Evolutionary conservation across 2,329 filamentous ascomycete genomes (phyloP), one percentile per base, ranked within the genome.

Genomic region (Metarhizium humberi): DNA sequence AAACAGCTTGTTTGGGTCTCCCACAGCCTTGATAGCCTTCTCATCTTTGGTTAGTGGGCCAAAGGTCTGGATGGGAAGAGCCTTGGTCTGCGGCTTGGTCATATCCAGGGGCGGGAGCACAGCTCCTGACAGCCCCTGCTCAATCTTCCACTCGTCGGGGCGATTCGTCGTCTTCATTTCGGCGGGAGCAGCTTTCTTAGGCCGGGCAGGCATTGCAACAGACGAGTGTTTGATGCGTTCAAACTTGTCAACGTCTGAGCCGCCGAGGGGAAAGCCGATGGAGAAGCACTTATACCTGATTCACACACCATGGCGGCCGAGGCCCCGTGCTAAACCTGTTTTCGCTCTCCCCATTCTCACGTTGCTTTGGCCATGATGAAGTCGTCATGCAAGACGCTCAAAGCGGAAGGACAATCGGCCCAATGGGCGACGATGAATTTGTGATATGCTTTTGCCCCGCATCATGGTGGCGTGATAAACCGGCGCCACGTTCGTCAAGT

Each of bases 91-190:
- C 2, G 63, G 59, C 0, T 69, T 71, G 3, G 69, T 75, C 64
- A 77, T 76, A 57, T 78, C 75, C 11, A 77, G 67, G 30, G 78
- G 67, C 0, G 75, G 74, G 16, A 79, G 66, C 40, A 72, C 72
- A 2, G 73, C 70, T 43, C 66, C 73, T n/a, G 71, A 67, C 34
- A 79, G 60, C 6, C 77, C 77, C 61, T 80, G 77, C 56, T 80
- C 77, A 51, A 79, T 73, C 63, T 73, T 78, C 76, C 77, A 80
- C 64, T 79, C 77, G 69, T 79, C 75, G 2, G 73, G 69, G 18
- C 43, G 43, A 25, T 46, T 46, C 18, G 43, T 46, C 6, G 18
- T 46, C 43, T 46, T 46, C 43, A 46, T 46, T 8, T 46, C 2
- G 43, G 11, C 43, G 16, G 43, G 43, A 25, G 43, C 18, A 10